phyloP scores from a whole-genome alignment of 169 alveolate genomes.

The Sarcocystis neurona region DNA sequence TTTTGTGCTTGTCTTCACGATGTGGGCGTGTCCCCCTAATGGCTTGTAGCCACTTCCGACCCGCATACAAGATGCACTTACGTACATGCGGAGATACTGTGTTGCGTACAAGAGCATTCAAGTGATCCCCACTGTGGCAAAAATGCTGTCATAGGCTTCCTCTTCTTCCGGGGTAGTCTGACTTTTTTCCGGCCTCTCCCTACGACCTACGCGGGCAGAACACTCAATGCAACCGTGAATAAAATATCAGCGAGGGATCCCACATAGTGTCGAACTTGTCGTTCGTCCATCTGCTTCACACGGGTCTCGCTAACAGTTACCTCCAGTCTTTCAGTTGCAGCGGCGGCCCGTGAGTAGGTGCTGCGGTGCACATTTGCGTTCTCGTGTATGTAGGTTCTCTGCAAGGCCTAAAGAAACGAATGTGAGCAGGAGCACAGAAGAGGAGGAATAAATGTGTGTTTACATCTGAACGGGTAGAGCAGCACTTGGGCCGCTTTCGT shows the following conservation, averaged over 20 bases:
- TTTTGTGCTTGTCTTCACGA: too few relatives aligned
- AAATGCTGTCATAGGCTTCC: too few relatives aligned
- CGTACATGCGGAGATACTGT: too few relatives aligned
- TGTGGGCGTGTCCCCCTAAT: too few relatives aligned
- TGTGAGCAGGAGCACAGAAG: not conserved
- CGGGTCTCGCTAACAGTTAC: not conserved
- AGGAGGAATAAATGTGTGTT: not conserved
- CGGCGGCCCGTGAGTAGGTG: constrained; percentile 63
- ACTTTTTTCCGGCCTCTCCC: not conserved
- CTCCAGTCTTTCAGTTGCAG: constrained; percentile 65
- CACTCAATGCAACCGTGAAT: not conserved
- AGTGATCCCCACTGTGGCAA: too few relatives aligned
- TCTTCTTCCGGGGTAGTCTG: too few relatives aligned
- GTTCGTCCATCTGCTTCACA: not conserved
- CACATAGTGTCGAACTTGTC: not conserved
- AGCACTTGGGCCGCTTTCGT: not conserved
- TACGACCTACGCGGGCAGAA: not conserved
- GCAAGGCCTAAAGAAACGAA: constrained; percentile 16
- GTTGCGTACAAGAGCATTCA: too few relatives aligned
- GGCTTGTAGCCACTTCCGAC: too few relatives aligned
- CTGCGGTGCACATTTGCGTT: constrained; percentile 70
- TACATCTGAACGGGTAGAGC: not conserved
- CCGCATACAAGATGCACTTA: too few relatives aligned
- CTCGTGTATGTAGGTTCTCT: constrained; percentile 17
- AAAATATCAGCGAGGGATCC: not conserved